Percentiles rank a stretch among this genome's conserved stretches.
Conservation (phyloP, 306 rosid genomes). For the Sechiopsis laciniata region DNA sequence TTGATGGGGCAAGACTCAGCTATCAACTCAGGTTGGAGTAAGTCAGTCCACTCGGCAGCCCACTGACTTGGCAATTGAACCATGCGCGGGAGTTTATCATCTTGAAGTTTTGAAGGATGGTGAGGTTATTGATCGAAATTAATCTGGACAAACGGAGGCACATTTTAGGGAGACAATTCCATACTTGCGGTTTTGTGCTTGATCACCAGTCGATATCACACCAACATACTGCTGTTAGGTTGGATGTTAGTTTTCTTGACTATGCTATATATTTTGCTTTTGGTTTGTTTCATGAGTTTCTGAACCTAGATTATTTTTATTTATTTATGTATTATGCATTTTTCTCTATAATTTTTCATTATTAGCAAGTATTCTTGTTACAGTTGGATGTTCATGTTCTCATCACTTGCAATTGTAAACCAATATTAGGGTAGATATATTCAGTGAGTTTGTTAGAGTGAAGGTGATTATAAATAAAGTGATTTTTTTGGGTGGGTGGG, state of each 20-base stretch:
- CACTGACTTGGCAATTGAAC: conserved; percentile 31
- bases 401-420: background rate
- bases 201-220: conserved; percentile 97
- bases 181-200: conserved; percentile 22
- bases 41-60: conserved; percentile 93
- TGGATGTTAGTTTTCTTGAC: conserved; percentile 21
- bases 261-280: conserved; percentile 19
- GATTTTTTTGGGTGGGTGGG: no score
- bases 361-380: background rate
- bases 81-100: conserved; percentile 67
- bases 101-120: conserved; percentile 88
- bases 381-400: background rate
- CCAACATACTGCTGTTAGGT: conserved; percentile 97
- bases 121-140: conserved; percentile 63
- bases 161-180: conserved; percentile 75
- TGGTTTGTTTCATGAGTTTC: background rate
- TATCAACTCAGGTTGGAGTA: conserved; percentile 64
- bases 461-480: no score
- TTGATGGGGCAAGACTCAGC: conserved; percentile 55
- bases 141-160: conserved; percentile 59
- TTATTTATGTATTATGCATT: background rate
- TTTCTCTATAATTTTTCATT: background rate
- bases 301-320: background rate
- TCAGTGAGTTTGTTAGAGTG: no score
- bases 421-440: background rate